A percentile compares a stretch with the other conserved stretches of the same genome.
phyloP scores from a whole-genome alignment of 2,329 filamentous ascomycete species.

The Penicillium sp. region DNA sequence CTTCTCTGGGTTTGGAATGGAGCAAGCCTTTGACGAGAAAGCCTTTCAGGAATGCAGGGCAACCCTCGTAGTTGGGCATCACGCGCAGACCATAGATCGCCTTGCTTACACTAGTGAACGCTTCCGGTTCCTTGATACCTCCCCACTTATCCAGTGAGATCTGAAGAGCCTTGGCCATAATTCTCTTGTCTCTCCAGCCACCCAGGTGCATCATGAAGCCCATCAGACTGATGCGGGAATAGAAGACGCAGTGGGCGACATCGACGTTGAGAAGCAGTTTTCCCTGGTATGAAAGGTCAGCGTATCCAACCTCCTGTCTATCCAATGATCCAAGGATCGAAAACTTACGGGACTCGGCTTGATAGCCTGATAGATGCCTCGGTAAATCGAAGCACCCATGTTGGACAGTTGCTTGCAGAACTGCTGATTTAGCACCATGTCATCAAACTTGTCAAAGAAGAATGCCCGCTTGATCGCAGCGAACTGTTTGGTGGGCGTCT shows the following conservation, averaged over 20 bases:
- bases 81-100: constrained; percentile 39
- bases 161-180: constrained; percentile 28
- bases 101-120: constrained; percentile 5
- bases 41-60: constrained; percentile 33
- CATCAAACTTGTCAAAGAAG: constrained; percentile 63
- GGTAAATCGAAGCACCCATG: constrained; percentile 67
- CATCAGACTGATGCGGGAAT: constrained; percentile 50
- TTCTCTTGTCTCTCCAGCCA: constrained; percentile 30
- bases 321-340: constrained; percentile 1
- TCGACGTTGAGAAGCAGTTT: constrained; percentile 82
- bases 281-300: constrained; percentile 39
- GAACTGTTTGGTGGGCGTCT: constrained; percentile 66
- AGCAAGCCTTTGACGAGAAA: constrained; percentile 53
- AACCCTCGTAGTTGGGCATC: constrained; percentile 35
- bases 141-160: constrained; percentile 26
- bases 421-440: constrained; percentile 51
- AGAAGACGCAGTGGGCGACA: constrained; percentile 88
- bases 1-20: constrained; percentile 39
- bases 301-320: not conserved
- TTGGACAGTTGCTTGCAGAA: constrained; percentile 27
- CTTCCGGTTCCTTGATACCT: constrained; percentile 21
- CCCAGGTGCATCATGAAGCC: constrained; percentile 36
- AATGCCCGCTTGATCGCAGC: constrained; percentile 69
- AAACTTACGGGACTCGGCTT: constrained; percentile 61
- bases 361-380: constrained; percentile 84